These are phyloP conservation scores for Incumbomyces lentus DNA, from an alignment of 2,329 filamentous ascomycete genomes.

Conservation along the genomic window DNA sequence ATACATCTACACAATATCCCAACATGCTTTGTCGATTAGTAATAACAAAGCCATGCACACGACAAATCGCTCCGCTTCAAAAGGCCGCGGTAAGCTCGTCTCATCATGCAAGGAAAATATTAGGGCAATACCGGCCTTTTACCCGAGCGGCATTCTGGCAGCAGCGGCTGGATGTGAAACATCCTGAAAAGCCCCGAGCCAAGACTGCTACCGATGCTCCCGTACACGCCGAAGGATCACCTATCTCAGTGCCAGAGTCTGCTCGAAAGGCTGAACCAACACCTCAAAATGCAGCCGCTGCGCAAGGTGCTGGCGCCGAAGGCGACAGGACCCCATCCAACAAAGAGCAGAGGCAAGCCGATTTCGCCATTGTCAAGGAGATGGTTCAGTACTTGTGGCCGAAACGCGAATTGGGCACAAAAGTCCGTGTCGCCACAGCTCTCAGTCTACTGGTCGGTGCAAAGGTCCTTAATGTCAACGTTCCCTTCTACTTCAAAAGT, in stretches of 20 bases:
- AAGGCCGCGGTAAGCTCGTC: no score
- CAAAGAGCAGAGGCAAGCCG: conserved; percentile 86
- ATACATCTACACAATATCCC: no score
- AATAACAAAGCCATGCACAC: no score
- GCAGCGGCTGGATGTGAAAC: not conserved
- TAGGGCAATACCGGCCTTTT: not conserved
- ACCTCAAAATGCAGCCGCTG: conserved; percentile 21
- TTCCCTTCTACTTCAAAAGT: conserved; percentile 97
- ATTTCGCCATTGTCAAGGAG: conserved; percentile 98
- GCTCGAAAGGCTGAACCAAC: conserved; percentile 11
- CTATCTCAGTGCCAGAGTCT: conserved; percentile 16
- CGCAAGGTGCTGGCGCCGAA: conserved; percentile 48
- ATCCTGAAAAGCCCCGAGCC: not conserved
- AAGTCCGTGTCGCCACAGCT: conserved; percentile 76
- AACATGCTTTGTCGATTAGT: not conserved
- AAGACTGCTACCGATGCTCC: conserved; percentile 10
- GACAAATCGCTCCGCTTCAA: no score
- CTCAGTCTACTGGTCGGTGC: conserved; percentile 73
- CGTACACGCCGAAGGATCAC: conserved; percentile 9
- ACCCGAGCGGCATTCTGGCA: not conserved
- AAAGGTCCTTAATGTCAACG: conserved; percentile 93
- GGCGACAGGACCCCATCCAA: conserved; percentile 55
- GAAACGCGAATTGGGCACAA: conserved; percentile 71
- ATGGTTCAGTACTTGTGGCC: conserved; percentile 97
- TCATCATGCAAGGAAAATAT: no score